Evolutionary conservation across 169 alveolate species (phyloP), one percentile per base, ranked within the genome.

Genomic region (Eimeria maxima): DNA sequence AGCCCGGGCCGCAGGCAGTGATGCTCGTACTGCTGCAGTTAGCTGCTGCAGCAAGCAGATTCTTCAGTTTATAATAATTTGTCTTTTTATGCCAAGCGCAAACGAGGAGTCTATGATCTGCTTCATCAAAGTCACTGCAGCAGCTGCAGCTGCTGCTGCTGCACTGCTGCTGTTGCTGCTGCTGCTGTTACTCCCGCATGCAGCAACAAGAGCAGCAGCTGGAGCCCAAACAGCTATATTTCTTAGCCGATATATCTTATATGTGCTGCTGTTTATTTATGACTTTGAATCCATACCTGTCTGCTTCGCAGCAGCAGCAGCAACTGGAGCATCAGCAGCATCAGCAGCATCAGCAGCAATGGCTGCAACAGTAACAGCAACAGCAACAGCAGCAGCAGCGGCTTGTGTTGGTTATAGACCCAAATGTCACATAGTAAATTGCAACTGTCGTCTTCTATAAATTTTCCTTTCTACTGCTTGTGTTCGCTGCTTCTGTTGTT

Each of bases 71-170:
- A 14, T 38, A 38, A 27, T 14, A 29, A 71, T 71, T 38, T n/a
- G 47, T 27, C 69, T 60, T 60, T 18, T 3, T 0, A 8, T 14
- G 69, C 69, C 69, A 60, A 60, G 20, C 69, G 20, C 69, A 60
- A 60, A 20, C 20, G 20, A 18, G 8, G n/a, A 60, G 27, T 16
- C 27, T 14, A 60, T 60, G 27, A 8, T 18, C 69, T 13, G 69
- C 69, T 60, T 18, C 81, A 2, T 10, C 81, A 27, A 47, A 5
- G 1, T 8, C 81, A 71, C 69, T 4, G 81, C 81, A 38, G 50
- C 81, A 27, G 50, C 81, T 2, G 81, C 42, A 2, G 81, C 81
- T 13, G 42, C 81, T 27, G 81, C 81, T 71, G 81, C 81, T 71
- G 81, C 38, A 33, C 44, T 71, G 50, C 45, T 71, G 81, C 22